Percentiles rank a stretch among this genome's conserved stretches.
phyloP scores from a whole-genome alignment of 2,329 filamentous ascomycete genomes.

The Epichloe gansuensis region DNA sequence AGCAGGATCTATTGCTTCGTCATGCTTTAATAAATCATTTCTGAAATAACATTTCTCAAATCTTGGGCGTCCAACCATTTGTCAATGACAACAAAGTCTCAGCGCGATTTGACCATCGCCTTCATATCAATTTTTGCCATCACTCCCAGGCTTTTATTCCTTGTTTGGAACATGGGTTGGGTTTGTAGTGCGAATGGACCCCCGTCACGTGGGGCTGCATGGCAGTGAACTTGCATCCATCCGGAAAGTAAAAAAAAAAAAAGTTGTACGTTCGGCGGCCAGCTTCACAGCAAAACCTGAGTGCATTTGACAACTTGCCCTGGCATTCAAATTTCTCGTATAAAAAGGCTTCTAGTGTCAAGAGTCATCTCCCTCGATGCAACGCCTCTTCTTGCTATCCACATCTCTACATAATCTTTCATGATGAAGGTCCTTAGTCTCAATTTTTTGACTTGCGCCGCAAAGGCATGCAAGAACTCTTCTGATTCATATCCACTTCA shows the following conservation, averaged over 20 bases:
- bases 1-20: neutral
- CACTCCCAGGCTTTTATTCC: neutral
- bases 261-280: conserved; percentile 15
- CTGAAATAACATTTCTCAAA: neutral
- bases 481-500: conserved; percentile 77
- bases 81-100: neutral
- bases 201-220: conserved; percentile 7
- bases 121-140: neutral
- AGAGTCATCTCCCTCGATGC: neutral
- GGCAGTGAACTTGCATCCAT: neutral
- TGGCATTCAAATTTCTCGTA: neutral
- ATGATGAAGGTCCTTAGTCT: conserved; percentile 88
- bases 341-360: too few species aligned
- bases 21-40: neutral
- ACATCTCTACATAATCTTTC: neutral
- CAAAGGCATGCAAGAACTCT: conserved; percentile 83
- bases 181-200: neutral
- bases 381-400: neutral
- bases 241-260: conserved; percentile 12
- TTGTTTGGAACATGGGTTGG: neutral
- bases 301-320: neutral
- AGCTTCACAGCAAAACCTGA: neutral
- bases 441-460: conserved; percentile 93
- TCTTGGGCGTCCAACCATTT: neutral
- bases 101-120: neutral